Evolutionary conservation across 257 asterid genomes (phyloP), one percentile per base, ranked within the genome.

Genomic region (Solanum gandarillasii): DNA sequence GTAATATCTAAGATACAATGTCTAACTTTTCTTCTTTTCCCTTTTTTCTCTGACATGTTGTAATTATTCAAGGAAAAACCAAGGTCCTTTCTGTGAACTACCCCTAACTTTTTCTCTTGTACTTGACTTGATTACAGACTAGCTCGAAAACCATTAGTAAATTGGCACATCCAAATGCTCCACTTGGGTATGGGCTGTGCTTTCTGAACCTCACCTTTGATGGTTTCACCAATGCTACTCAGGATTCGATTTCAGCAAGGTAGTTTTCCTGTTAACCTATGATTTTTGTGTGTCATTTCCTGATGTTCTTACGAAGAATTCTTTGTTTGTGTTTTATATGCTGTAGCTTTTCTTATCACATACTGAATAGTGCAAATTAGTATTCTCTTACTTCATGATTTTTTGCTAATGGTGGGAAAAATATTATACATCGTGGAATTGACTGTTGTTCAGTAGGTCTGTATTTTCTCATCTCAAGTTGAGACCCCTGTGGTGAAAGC

Each of bases 201-300:
- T 94, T 94, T 83, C 89, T 97, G 91, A 97, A 97, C 92, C 99
- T 97, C 46, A 96, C 99, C 84, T 97, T 96, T 86, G 99, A 97
- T 89, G 99, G 99, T 86, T 97, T 97, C 94, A 97, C 99, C 89
- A 97, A 97, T 88, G 98, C 99, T n/a, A 96, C 99, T 89, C 99
- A 97, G 92, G 99, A 97, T 93, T 94, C 98, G 5, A 95, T 97
- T 88, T 91, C 95, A 9, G 92, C 94, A 87, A 95, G 99, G 99
- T 94, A 82, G 25, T 82, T 82, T 82, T 29, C 71, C 18, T 10
- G 68, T 81, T 52, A 48, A 29, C 31, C 86, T 82, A 9, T 29
- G 20, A 29, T n/a, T 18, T 82, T 82, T 48, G 70, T 29, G 85
- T 25, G 11, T 82, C n/a, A 20, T 82, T 68, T 20, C 41, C 6